Base-by-base conservation (phyloP, 331 rosid species). In the Erythrophleum ivorense region DNA sequence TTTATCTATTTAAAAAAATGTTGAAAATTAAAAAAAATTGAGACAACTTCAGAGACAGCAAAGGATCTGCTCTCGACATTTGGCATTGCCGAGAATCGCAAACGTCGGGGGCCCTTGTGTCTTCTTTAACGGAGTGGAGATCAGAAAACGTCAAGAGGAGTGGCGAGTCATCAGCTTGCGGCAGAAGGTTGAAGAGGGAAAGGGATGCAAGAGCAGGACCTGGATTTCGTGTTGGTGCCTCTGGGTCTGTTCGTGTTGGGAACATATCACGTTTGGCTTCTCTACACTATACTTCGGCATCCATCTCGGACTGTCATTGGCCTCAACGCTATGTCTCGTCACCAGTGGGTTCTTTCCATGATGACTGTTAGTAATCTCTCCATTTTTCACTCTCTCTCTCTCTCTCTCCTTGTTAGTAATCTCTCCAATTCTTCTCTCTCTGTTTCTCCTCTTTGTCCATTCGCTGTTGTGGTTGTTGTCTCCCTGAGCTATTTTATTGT, bases 271-370 rank as follows among this genome's bases (percentile, higher is more conserved):
- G 67, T 53, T 53, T 95, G 97, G 95, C 90, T 95, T 65, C 80
- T 91, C 63, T 54, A 21, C 79, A 88, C 89, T 9, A 84, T 95
- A 2, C 72, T 67, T 43, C 84, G 85, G 3, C 43, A 65, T 73
- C 97, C 97, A 41, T 75, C 60, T 68, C 89, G 89, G 74, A 95
- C 98, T 29, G 93, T 91, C 38, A 86, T 95, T 54, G 98, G 97
- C 58, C 84, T 93, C 76, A 95, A 95, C 80, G 90, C 93, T 29
- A 84, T 85, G 53, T 84, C 98, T 80, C 98, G 96, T 70, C 90
- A 81, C 43, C 96, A 95, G 19, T 95, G 98, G 98, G 91, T 85
- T 84, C 70, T 82, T 45, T 83, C 88, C 82, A 81, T 93, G 86
- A 93, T 91, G 97, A 33, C 85, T 54, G 98, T 91, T 64, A 81